Evolutionary conservation across 768 basidiomycete genomes (phyloP), one percentile per base, ranked within the genome.

Genomic region (Tulasnella sp.): DNA sequence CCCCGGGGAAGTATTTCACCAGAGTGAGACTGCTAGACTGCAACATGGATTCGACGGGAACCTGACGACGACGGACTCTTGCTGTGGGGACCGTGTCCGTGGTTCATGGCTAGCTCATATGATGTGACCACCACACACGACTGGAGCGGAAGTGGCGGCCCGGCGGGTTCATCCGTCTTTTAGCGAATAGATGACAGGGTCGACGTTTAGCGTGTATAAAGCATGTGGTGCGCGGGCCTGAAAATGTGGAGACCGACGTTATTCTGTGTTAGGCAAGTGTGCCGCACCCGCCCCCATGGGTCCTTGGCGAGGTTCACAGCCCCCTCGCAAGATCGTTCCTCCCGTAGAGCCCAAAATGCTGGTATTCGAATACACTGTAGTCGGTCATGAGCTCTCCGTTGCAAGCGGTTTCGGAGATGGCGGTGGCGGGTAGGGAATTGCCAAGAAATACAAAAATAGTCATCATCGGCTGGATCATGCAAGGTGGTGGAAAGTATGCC

Each of bases 191-290:
- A 27, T 68, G 62, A 18, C 62, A 68, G 62, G 62, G 62, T 68
- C 34, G 27, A 8, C 62, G 62, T 34, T 52, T 52, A 52, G 48
- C 48, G 48, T 52, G 48, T 27, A n/a, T n/a, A 12, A 8, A 18
- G n/a, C 62, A 68, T 68, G 62, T 68, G 62, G 62, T 31, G 62
- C 27, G 34, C 62, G 62, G 62, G 62, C 27, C 62, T 68, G 62
- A 31, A 2, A 34, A 14, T 68, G n/a, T 5, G 62, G 62, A 68
- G 34, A 68, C 62, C 62, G 62, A 68, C 62, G 62, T 21, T 68
- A 68, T 34, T 34, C 62, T 31, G 56, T 24, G 31, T 34, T 68
- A 12, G 62, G 21, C 8, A 68, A 68, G 62, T 24, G 27, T 24
- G 56, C n/a, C 62, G 62, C 62, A 9, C 21, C 62, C 62, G 16